A percentile compares a stretch with the other conserved stretches of the same genome.
Conservation (phyloP, 208 protist genomes). For the Acanthamoeba healyi region DNA sequence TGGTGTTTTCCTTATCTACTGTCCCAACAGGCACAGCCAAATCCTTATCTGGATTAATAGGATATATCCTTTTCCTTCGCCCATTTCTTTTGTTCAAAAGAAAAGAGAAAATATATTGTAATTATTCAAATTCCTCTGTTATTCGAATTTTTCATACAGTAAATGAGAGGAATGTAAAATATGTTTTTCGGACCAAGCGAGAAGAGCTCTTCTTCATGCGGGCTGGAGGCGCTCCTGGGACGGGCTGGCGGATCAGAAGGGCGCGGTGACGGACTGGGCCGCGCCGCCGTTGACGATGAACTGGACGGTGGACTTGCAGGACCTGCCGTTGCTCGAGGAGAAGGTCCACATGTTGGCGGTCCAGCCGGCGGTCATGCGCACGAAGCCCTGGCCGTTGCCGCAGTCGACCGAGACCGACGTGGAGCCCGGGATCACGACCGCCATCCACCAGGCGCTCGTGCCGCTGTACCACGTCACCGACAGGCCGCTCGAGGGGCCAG, state of each 20-base stretch:
- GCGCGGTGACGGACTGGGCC: not conserved
- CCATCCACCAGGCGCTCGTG: conserved; percentile 67
- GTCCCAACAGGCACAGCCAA: too few species aligned
- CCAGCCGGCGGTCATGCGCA: conserved; percentile 20
- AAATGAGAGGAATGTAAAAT: too few species aligned
- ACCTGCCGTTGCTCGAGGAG: not conserved
- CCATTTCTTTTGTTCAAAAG: too few species aligned
- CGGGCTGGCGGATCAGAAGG: not conserved
- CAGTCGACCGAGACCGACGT: conserved; percentile 58
- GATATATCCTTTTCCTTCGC: too few species aligned
- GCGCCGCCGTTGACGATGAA: conserved; percentile 68
- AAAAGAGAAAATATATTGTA: too few species aligned
- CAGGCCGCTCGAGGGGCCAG: not conserved
- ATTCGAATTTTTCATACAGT: too few species aligned
- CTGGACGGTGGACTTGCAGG: conserved; percentile 34
- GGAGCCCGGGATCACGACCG: conserved; percentile 53
- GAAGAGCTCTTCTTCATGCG: too few species aligned
- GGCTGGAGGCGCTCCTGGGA: too few species aligned
- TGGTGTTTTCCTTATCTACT: too few species aligned
- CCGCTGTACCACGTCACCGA: conserved; percentile 23
- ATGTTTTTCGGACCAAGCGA: too few species aligned
- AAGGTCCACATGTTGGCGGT: conserved; percentile 68
- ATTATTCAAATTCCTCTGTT: too few species aligned
- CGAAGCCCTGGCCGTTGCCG: conserved; percentile 58
- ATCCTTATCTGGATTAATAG: too few species aligned